These are phyloP conservation scores for Benincasa hispida DNA, from an alignment of 306 rosid species.

Conservation along the genomic window DNA sequence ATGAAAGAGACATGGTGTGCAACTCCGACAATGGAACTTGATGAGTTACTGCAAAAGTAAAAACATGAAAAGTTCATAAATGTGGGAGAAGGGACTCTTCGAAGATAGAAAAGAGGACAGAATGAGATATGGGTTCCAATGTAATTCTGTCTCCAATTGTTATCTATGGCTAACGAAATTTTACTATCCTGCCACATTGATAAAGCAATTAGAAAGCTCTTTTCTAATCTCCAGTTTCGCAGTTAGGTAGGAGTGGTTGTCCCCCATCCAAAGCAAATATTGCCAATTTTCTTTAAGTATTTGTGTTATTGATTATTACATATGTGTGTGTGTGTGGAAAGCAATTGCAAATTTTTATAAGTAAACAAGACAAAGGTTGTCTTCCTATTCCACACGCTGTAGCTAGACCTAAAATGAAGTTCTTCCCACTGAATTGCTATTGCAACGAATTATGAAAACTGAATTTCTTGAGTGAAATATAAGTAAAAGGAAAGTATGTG, in stretches of 20 bases:
- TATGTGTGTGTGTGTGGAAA: not conserved
- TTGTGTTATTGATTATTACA: not conserved
- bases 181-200: not conserved
- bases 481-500: not conserved
- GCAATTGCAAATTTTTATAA: not conserved
- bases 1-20: constrained; percentile 92
- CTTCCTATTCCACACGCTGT: not conserved
- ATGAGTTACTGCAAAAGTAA: constrained; percentile 26
- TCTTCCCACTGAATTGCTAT: not conserved
- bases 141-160: not conserved
- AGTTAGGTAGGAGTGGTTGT: not conserved
- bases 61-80: not conserved
- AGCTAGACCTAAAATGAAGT: not conserved
- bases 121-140: not conserved
- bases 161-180: not conserved
- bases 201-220: not conserved
- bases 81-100: not conserved
- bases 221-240: not conserved
- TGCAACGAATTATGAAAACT: not conserved
- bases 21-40: constrained; percentile 56
- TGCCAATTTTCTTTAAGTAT: not conserved
- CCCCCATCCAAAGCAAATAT: not conserved
- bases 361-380: not conserved
- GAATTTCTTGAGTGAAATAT: not conserved
- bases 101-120: not conserved